A percentile compares a stretch with the other conserved stretches of the same genome.
These are phyloP conservation scores for Beauveria varroae DNA, from an alignment of 2,329 filamentous ascomycete genomes.

Conservation along the genomic window DNA sequence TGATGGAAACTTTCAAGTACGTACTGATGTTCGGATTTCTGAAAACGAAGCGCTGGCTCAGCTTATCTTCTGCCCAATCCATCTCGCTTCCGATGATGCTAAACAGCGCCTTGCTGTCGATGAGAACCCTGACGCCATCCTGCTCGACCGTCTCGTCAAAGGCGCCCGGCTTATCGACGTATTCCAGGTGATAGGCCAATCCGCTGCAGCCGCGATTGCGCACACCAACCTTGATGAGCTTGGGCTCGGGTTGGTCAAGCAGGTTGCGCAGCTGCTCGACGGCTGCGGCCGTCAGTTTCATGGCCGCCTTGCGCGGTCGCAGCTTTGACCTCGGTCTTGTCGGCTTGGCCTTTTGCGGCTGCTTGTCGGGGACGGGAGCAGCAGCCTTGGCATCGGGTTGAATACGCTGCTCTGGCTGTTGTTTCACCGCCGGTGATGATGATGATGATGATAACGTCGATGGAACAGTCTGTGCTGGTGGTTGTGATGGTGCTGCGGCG, in stretches of 20 bases:
- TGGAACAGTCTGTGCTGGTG: slow-evolving; percentile 6
- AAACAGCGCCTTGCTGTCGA: slow-evolving; percentile 94
- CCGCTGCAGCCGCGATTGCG: slow-evolving; percentile 92
- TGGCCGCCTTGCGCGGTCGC: slow-evolving; percentile 76
- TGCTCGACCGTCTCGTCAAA: slow-evolving; percentile 94
- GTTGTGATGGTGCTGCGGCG: slow-evolving; percentile 14
- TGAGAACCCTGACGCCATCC: slow-evolving; percentile 89
- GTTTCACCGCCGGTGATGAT: slow-evolving; percentile 9
- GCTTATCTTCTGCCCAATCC: slow-evolving; percentile 96
- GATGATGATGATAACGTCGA: not conserved
- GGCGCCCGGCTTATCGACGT: slow-evolving; percentile 78
- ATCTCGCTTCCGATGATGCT: slow-evolving; percentile 98
- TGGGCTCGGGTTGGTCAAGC: slow-evolving; percentile 78
- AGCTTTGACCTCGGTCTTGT: slow-evolving; percentile 29
- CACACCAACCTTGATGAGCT: slow-evolving; percentile 89
- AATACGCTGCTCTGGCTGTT: not conserved
- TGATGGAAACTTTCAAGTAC: slow-evolving; percentile 29
- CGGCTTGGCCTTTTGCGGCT: slow-evolving; percentile 60
- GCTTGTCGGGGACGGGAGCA: slow-evolving; percentile 49
- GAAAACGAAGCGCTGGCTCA: slow-evolving; percentile 89
- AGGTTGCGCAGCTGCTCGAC: slow-evolving; percentile 70
- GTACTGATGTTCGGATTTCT: slow-evolving; percentile 96
- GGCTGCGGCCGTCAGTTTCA: slow-evolving; percentile 74
- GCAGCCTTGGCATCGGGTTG: slow-evolving; percentile 23
- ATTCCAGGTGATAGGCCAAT: slow-evolving; percentile 87